Evolutionary conservation across 2,329 filamentous ascomycete genomes (phyloP).

Genomic region (Penicillium sp.): DNA sequence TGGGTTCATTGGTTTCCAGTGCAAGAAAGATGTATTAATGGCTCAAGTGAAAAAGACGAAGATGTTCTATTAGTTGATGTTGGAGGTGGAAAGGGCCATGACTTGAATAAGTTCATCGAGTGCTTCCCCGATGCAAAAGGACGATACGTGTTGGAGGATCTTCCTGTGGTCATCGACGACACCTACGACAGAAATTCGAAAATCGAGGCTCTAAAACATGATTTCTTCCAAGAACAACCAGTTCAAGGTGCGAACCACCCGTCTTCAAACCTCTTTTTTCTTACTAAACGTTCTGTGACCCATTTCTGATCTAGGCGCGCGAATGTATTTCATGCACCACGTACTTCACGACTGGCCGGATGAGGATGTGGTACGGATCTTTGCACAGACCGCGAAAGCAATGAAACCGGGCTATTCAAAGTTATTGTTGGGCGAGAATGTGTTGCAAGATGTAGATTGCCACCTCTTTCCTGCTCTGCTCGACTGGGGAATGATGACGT

Average conservation of each 20-base stretch:
- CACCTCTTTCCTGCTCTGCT: constrained; percentile 5
- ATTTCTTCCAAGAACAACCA: constrained; percentile 12
- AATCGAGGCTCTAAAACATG: constrained; percentile 23
- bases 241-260: constrained; percentile 2
- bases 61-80: constrained; percentile 20
- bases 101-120: constrained; percentile 22
- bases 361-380: constrained; percentile 6
- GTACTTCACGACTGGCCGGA: constrained; percentile 14
- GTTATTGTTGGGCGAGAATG: constrained; percentile 9
- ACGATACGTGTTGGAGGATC: constrained; percentile 48
- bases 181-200: constrained; percentile 10
- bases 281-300: not conserved
- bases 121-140: constrained; percentile 38
- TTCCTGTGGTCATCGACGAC: constrained; percentile 35
- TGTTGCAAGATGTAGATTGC: constrained; percentile 9
- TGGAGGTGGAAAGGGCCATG: constrained; percentile 19
- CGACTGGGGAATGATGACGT: constrained; percentile 11
- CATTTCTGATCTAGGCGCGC: constrained; percentile 3
- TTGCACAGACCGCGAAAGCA: constrained; percentile 1
- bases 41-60: constrained; percentile 8
- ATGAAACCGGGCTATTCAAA: constrained; percentile 13
- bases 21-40: constrained; percentile 20
- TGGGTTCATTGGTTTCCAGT: constrained; percentile 24
- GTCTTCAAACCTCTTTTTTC: not conserved
- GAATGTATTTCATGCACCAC: constrained; percentile 13